Evolutionary conservation across 257 asterid genomes (phyloP).

Genomic region (Solanum piurae): DNA sequence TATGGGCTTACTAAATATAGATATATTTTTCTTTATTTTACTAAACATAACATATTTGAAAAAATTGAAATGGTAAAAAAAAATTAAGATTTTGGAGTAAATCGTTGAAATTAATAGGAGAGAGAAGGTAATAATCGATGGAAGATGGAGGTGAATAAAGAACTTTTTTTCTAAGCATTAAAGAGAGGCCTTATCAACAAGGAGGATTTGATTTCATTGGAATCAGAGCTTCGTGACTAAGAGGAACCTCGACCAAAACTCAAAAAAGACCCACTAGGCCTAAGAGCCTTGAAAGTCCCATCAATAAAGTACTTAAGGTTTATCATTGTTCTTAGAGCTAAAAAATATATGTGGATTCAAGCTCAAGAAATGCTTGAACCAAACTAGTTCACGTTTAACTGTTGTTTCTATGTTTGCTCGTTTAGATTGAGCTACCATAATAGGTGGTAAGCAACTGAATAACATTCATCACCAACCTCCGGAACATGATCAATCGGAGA

Average conservation of each 20-base stretch:
- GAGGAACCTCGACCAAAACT: neutral
- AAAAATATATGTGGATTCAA: neutral
- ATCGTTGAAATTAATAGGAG: neutral
- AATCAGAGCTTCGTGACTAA: neutral
- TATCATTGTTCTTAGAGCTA: neutral
- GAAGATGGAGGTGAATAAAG: neutral
- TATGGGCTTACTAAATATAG: neutral
- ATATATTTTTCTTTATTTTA: neutral
- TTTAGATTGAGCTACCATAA: no score
- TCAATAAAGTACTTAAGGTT: neutral
- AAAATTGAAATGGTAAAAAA: neutral
- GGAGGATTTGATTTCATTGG: neutral
- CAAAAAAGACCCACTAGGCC: neutral
- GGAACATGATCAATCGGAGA: no score
- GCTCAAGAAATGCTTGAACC: neutral
- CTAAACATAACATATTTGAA: neutral
- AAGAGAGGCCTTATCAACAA: no score
- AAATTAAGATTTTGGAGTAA: no score
- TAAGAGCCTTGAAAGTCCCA: neutral
- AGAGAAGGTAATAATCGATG: neutral
- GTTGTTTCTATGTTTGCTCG: no score
- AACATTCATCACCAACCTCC: no score
- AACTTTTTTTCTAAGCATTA: no score
- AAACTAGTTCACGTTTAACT: no score
- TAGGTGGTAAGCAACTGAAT: no score